phyloP scores from a whole-genome alignment of 305 asterid species.

The Fraxinus sp. region DNA sequence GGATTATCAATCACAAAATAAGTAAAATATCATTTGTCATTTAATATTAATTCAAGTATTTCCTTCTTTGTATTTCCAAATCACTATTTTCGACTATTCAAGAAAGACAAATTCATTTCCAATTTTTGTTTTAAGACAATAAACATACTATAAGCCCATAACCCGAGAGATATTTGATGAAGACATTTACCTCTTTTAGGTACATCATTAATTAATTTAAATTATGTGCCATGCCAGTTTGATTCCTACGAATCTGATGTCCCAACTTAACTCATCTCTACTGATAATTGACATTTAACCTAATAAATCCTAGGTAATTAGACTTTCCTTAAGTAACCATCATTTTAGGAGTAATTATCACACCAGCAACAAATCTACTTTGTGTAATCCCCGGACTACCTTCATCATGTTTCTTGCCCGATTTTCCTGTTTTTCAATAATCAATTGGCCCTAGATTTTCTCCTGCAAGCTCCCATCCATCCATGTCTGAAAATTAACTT shows the following conservation, averaged over 20 bases:
- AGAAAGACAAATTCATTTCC: background rate
- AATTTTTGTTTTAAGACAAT: background rate
- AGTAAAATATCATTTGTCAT: background rate
- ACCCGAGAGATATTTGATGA: background rate
- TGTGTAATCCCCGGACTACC: conserved; percentile 17
- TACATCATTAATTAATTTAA: no score
- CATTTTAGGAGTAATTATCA: conserved; percentile 1
- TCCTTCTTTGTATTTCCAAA: background rate
- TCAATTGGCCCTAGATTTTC: conserved; percentile 30
- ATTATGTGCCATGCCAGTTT: background rate
- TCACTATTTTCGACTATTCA: background rate
- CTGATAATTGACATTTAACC: conserved; percentile 36
- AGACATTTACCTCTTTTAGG: background rate
- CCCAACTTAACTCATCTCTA: conserved; percentile 21
- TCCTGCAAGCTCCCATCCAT: conserved; percentile 16
- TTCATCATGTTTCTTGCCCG: background rate
- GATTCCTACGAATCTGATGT: background rate
- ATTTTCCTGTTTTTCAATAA: conserved; percentile 15
- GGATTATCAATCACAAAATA: background rate
- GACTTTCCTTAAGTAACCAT: conserved; percentile 14
- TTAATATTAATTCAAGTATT: background rate
- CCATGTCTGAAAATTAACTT: conserved; percentile 25
- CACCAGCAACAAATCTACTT: background rate
- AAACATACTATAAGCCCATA: background rate
- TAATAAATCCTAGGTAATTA: conserved; percentile 24